Percentiles rank a stretch among this genome's conserved stretches.
Conservation (phyloP, 2,329 filamentous ascomycete species). For the Paecilomyces variotii region DNA sequence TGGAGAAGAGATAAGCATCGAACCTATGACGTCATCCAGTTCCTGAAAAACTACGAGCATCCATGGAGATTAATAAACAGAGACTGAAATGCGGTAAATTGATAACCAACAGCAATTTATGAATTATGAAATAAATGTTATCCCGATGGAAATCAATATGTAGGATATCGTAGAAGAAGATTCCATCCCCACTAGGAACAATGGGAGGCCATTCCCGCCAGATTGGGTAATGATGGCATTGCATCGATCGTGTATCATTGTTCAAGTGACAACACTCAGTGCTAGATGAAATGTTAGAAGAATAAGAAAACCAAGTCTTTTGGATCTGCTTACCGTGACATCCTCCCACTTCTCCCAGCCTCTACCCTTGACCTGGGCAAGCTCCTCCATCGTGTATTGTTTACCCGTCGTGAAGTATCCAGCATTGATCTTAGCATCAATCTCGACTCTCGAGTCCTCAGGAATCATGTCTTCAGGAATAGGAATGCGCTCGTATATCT, state of each 20-base stretch:
- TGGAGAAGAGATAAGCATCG: not conserved
- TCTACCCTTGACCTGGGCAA: constrained; percentile 76
- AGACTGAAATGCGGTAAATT: not conserved
- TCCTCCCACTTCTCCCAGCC: constrained; percentile 71
- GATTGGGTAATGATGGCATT: not conserved
- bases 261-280: not conserved
- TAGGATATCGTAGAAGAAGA: not conserved
- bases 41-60: not conserved
- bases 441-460: constrained; percentile 91
- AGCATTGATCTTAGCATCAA: constrained; percentile 95
- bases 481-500: constrained; percentile 81
- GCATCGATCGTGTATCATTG: not conserved
- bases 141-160: not conserved
- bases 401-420: constrained; percentile 83
- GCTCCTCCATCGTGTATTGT: constrained; percentile 77
- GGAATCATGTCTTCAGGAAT: constrained; percentile 93
- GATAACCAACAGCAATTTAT: not conserved
- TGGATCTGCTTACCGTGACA: constrained; percentile 23
- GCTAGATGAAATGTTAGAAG: not conserved
- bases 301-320: not conserved
- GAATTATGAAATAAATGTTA: not conserved
- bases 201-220: not conserved
- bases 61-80: not conserved
- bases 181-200: not conserved
- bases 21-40: not conserved